Evolutionary conservation across 192 early-diverging fungal genomes (phyloP).

Genomic region (Podila minutissima): DNA sequence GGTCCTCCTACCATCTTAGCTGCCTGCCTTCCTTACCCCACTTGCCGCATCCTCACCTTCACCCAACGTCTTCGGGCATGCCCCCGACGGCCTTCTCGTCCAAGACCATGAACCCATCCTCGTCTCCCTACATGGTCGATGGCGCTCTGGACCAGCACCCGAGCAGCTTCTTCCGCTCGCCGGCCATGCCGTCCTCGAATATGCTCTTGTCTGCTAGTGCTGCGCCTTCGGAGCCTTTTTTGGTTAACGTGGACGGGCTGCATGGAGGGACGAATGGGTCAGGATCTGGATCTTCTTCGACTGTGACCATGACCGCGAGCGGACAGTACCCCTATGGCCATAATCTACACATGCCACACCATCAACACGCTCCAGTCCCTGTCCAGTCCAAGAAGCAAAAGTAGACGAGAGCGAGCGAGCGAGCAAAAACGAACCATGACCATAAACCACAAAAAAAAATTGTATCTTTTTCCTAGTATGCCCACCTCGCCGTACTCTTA

Average conservation of each 20-base stretch:
- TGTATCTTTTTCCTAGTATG: too few species aligned
- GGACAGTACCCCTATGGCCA: neutral
- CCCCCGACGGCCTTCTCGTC: neutral
- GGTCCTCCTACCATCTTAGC: constrained; percentile 23
- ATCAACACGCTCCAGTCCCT: neutral
- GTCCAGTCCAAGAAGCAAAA: constrained; percentile 21
- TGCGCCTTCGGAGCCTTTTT: neutral
- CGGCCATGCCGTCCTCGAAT: neutral
- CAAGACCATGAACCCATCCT: neutral
- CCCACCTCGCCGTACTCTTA: too few species aligned
- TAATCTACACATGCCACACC: neutral
- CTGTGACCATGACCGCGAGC: neutral
- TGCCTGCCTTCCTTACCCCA: constrained; percentile 6
- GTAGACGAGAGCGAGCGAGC: neutral
- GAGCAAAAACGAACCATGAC: neutral
- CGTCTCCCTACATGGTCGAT: constrained; percentile 1
- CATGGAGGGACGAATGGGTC: neutral
- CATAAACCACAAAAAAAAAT: too few species aligned
- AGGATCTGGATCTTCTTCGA: neutral
- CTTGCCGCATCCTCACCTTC: constrained; percentile 1
- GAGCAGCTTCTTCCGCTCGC: constrained; percentile 1
- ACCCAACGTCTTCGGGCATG: neutral
- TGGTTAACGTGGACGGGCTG: neutral
- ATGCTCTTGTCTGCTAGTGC: neutral
- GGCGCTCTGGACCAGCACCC: neutral